These are phyloP conservation scores for Podila clonocystis DNA, from an alignment of 192 early-diverging fungal genomes.

Conservation along the genomic window DNA sequence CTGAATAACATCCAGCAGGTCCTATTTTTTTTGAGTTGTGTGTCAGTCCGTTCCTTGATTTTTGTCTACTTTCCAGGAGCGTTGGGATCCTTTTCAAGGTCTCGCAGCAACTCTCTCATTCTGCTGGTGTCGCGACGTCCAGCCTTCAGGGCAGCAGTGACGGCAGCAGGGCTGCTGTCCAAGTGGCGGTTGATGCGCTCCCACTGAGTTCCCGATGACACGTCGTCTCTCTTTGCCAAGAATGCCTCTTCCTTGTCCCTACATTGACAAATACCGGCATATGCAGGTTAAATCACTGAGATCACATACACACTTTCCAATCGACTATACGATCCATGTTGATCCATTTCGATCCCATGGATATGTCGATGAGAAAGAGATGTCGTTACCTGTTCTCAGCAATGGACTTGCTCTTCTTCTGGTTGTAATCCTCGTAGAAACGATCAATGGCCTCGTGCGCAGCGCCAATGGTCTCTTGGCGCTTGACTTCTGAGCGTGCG, in stretches of 20 bases:
- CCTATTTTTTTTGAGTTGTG: too few species aligned
- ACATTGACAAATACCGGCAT: neutral
- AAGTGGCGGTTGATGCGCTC: slow-evolving; percentile 76
- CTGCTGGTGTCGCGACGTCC: slow-evolving; percentile 69
- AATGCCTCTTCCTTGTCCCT: slow-evolving; percentile 56
- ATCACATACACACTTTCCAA: neutral
- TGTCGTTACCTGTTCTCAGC: slow-evolving; percentile 68
- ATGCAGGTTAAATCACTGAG: neutral
- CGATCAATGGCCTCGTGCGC: slow-evolving; percentile 76
- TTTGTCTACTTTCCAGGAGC: slow-evolving; percentile 67
- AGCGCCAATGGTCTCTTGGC: slow-evolving; percentile 65
- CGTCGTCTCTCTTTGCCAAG: slow-evolving; percentile 55
- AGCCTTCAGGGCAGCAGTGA: slow-evolving; percentile 46
- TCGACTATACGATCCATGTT: too few species aligned
- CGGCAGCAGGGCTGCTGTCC: slow-evolving; percentile 61
- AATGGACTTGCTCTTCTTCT: slow-evolving; percentile 72
- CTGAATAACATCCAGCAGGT: too few species aligned
- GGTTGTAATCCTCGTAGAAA: slow-evolving; percentile 87
- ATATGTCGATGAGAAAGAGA: neutral
- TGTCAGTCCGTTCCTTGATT: too few species aligned
- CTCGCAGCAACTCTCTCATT: slow-evolving; percentile 77
- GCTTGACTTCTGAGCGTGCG: slow-evolving; percentile 56
- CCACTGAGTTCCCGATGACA: slow-evolving; percentile 74
- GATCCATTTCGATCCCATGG: too few species aligned
- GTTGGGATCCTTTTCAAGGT: slow-evolving; percentile 71